These are phyloP conservation scores for Colletotrichum sp. DNA, from an alignment of 2,329 filamentous ascomycete genomes.

Conservation along the genomic window DNA sequence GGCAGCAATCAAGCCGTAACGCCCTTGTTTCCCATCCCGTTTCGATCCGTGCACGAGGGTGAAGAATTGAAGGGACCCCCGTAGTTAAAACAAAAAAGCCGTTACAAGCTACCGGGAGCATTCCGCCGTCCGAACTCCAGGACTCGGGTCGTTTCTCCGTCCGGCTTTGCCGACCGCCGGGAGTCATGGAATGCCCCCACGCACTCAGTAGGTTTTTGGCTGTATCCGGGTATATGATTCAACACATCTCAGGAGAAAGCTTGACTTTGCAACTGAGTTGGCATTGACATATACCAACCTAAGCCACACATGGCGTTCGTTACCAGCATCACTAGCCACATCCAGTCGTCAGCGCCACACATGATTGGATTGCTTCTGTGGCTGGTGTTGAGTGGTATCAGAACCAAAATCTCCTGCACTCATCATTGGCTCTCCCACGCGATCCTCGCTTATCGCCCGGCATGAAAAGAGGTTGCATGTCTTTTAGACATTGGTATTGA, in stretches of 20 bases:
- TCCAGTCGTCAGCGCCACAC: background rate
- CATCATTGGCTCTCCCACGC: background rate
- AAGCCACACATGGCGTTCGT: background rate
- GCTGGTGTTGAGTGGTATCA: background rate
- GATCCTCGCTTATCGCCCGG: slow-evolving; percentile 9
- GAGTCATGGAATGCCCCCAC: background rate
- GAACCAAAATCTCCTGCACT: background rate
- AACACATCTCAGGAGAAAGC: background rate
- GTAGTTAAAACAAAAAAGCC: background rate
- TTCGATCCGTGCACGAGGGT: background rate
- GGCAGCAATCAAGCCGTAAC: background rate
- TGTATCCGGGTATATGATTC: background rate
- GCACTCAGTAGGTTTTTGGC: background rate
- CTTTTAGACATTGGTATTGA: slow-evolving; percentile 10
- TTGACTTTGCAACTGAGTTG: background rate
- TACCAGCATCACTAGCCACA: background rate
- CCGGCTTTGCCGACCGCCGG: background rate
- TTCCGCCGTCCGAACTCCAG: background rate
- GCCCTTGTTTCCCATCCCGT: background rate
- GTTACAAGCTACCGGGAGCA: background rate
- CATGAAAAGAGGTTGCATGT: background rate
- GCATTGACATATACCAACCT: background rate
- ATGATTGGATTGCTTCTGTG: background rate
- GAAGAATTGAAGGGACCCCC: background rate
- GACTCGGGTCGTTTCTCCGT: background rate